These are phyloP conservation scores for Phialemonium atrogriseum DNA, from an alignment of 2,329 filamentous ascomycete genomes.

Conservation along the genomic window DNA sequence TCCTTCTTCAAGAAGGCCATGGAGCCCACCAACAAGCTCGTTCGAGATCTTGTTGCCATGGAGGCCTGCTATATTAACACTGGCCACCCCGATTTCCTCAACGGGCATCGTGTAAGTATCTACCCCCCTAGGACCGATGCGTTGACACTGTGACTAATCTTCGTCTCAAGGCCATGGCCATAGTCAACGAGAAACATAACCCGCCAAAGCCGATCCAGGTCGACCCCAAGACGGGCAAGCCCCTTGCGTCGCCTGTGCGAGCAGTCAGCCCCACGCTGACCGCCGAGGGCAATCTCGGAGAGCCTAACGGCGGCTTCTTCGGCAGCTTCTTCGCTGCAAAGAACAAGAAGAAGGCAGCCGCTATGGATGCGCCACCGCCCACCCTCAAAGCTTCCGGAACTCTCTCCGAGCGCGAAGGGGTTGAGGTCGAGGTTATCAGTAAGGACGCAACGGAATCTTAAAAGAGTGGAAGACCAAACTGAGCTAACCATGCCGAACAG, in stretches of 20 bases:
- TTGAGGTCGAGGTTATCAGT: constrained; percentile 98
- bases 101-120: constrained; percentile 70
- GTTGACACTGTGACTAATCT: not conserved
- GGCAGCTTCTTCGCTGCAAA: constrained; percentile 98
- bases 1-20: constrained; percentile 96
- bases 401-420: constrained; percentile 84
- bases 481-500: constrained; percentile 34
- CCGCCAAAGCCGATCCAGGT: constrained; percentile 82
- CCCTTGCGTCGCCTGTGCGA: constrained; percentile 65
- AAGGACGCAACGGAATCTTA: constrained; percentile 30
- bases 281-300: constrained; percentile 34
- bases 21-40: constrained; percentile 96
- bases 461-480: not conserved
- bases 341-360: constrained; percentile 99
- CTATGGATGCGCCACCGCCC: constrained; percentile 92
- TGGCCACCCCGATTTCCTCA: constrained; percentile 94
- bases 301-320: constrained; percentile 74
- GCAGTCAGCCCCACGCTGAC: constrained; percentile 66
- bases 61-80: constrained; percentile 98
- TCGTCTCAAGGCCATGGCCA: constrained; percentile 70
- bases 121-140: too few species aligned
- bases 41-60: constrained; percentile 88
- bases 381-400: constrained; percentile 91
- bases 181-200: constrained; percentile 88
- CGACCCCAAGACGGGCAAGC: constrained; percentile 97